Evolutionary conservation across 805 yeast genomes (phyloP).

Genomic region (Yamadazyma scolyti): DNA sequence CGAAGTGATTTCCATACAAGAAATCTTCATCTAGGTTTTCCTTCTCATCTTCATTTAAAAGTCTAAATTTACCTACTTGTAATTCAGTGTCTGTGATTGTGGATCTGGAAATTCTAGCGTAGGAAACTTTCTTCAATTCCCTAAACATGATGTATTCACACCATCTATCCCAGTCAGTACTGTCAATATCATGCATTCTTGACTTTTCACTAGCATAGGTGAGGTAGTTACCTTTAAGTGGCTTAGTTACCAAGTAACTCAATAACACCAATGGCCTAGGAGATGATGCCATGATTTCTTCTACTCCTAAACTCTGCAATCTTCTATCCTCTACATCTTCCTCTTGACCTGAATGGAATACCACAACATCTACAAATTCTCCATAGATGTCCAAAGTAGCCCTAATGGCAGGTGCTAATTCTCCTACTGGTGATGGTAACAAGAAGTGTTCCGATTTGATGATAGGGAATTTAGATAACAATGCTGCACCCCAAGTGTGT

Average conservation of each 20-base stretch:
- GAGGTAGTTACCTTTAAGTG: constrained; percentile 85
- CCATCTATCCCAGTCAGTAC: constrained; percentile 96
- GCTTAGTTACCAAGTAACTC: constrained; percentile 87
- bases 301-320: constrained; percentile 73
- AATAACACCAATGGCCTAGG: constrained; percentile 79
- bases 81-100: constrained; percentile 96
- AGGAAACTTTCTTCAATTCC: constrained; percentile 80
- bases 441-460: constrained; percentile 85
- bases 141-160: constrained; percentile 93
- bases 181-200: constrained; percentile 92
- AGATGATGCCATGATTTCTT: constrained; percentile 78
- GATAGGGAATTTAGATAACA: constrained; percentile 92
- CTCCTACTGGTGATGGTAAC: constrained; percentile 96
- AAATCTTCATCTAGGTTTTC: constrained; percentile 30
- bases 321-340: constrained; percentile 94
- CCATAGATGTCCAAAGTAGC: constrained; percentile 94
- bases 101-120: constrained; percentile 90
- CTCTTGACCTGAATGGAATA: constrained; percentile 97
- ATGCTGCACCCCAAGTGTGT: constrained; percentile 97
- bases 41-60: constrained; percentile 38
- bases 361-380: constrained; percentile 82
- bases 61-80: constrained; percentile 88
- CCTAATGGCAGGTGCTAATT: constrained; percentile 95
- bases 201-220: constrained; percentile 81
- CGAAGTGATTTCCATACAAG: constrained; percentile 52